Conservation (phyloP, 2,329 filamentous ascomycete species). For the Pyricularia sp. region DNA sequence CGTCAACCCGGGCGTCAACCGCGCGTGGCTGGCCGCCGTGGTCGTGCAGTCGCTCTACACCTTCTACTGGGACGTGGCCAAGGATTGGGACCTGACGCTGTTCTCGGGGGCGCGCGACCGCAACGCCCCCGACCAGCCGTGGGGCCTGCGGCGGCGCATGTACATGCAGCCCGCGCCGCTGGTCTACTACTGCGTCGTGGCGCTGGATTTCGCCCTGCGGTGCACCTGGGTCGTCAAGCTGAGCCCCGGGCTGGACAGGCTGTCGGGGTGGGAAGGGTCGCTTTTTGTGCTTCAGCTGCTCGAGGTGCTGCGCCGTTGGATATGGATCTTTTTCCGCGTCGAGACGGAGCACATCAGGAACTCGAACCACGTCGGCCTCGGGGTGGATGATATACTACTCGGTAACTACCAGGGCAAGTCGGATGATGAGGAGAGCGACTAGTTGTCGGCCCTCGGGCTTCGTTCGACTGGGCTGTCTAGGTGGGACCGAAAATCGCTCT, state of each 20-base stretch:
- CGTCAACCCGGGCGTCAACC: conserved; percentile 31
- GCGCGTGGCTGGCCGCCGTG: conserved; percentile 61
- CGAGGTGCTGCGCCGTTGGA: conserved; percentile 82
- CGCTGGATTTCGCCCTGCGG: conserved; percentile 68
- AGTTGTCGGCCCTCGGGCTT: conserved; percentile 9
- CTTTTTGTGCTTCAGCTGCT: conserved; percentile 82
- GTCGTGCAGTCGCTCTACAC: conserved; percentile 82
- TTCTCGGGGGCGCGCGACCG: conserved; percentile 54
- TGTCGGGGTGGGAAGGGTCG: conserved; percentile 78
- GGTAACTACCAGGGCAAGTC: conserved; percentile 60
- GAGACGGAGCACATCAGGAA: conserved; percentile 81
- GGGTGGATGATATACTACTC: conserved; percentile 63
- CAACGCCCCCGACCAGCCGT: conserved; percentile 57
- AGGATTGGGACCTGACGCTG: conserved; percentile 91
- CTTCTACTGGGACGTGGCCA: conserved; percentile 97
- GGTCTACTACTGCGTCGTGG: conserved; percentile 76
- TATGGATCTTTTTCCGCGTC: conserved; percentile 94
- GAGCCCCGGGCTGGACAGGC: conserved; percentile 69
- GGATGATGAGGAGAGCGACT: conserved; percentile 35
- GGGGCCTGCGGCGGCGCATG: conserved; percentile 66
- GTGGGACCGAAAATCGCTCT: background rate
- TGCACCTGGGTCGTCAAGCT: conserved; percentile 91
- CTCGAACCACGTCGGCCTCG: conserved; percentile 40
- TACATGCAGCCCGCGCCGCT: conserved; percentile 57
- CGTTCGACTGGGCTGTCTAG: background rate